phyloP scores from a whole-genome alignment of 1,284 basidiomycete species.

The Ceratorhiza oryzae-sativae region DNA sequence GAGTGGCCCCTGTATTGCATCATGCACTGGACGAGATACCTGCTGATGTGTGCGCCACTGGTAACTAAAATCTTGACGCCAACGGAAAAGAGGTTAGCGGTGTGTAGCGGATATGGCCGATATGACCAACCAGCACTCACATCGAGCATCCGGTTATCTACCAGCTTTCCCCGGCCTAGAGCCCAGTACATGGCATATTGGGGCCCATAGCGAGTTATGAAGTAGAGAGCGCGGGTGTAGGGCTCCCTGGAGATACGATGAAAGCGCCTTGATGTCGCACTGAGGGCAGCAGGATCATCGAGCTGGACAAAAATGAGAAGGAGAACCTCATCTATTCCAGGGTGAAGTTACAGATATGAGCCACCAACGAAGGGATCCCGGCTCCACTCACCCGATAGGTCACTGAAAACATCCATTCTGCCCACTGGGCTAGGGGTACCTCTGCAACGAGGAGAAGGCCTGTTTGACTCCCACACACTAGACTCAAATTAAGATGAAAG shows the following conservation, averaged over 20 bases:
- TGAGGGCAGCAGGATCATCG: slow-evolving; percentile 65
- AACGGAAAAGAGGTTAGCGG: slow-evolving; percentile 1
- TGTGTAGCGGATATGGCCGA: background rate
- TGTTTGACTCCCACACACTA: background rate
- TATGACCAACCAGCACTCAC: slow-evolving; percentile 53
- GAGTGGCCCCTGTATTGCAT: slow-evolving; percentile 77
- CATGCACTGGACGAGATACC: slow-evolving; percentile 75
- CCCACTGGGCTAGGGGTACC: slow-evolving; percentile 38
- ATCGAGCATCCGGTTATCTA: slow-evolving; percentile 70
- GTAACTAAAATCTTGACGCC: slow-evolving; percentile 65
- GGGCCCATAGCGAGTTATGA: slow-evolving; percentile 70
- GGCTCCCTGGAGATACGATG: slow-evolving; percentile 70
- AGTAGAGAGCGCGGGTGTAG: slow-evolving; percentile 76
- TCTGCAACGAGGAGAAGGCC: slow-evolving; percentile 31
- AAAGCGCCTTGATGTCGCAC: slow-evolving; percentile 63
- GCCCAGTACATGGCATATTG: slow-evolving; percentile 74
- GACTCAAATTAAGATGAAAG: background rate
- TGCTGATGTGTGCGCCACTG: slow-evolving; percentile 75
- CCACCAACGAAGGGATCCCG: background rate
- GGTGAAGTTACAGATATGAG: background rate
- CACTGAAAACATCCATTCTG: slow-evolving; percentile 32
- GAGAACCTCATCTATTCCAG: slow-evolving; percentile 68
- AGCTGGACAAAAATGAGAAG: slow-evolving; percentile 75
- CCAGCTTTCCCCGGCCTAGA: slow-evolving; percentile 67
- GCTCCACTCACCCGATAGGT: slow-evolving; percentile 32